Evolutionary conservation across 1,139 yeast species (phyloP).

Genomic region (Geotrichum restrictum): DNA sequence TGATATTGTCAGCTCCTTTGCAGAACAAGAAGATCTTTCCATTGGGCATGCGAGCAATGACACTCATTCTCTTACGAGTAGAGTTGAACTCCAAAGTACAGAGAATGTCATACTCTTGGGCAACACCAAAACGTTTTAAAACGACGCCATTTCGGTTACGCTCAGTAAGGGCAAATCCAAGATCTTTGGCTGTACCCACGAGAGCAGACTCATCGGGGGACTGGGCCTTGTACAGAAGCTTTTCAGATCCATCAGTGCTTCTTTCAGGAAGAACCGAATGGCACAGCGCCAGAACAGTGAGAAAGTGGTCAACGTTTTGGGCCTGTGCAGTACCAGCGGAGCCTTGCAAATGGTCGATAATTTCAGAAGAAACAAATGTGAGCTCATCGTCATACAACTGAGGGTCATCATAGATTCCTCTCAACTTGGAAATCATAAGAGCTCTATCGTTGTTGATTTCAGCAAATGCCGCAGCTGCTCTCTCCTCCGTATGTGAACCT

Average conservation of each 20-base stretch:
- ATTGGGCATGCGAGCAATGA: slow-evolving; percentile 61
- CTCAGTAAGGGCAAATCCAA: slow-evolving; percentile 77
- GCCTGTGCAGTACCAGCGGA: slow-evolving; percentile 55
- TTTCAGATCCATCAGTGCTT: slow-evolving; percentile 53
- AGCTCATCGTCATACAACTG: slow-evolving; percentile 62
- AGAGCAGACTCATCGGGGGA: slow-evolving; percentile 98
- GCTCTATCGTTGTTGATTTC: slow-evolving; percentile 61
- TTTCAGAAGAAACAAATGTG: slow-evolving; percentile 75
- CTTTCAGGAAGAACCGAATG: slow-evolving; percentile 86
- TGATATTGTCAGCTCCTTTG: slow-evolving; percentile 94
- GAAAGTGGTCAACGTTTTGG: slow-evolving; percentile 65
- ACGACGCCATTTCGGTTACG: slow-evolving; percentile 69
- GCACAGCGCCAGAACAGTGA: slow-evolving; percentile 85
- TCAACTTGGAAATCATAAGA: slow-evolving; percentile 59
- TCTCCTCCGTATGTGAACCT: slow-evolving; percentile 73
- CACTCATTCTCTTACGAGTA: slow-evolving; percentile 94
- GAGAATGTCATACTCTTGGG: slow-evolving; percentile 66
- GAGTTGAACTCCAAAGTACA: slow-evolving; percentile 84
- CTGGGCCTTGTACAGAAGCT: slow-evolving; percentile 75
- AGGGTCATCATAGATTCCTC: slow-evolving; percentile 48
- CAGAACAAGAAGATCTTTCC: slow-evolving; percentile 60
- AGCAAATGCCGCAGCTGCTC: slow-evolving; percentile 57
- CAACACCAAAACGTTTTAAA: slow-evolving; percentile 70
- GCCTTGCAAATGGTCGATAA: slow-evolving; percentile 52
- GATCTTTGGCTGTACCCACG: slow-evolving; percentile 87